Evolutionary conservation across 306 rosid species (phyloP), one percentile per base, ranked within the genome.

Genomic region (Cicer yamashitae): DNA sequence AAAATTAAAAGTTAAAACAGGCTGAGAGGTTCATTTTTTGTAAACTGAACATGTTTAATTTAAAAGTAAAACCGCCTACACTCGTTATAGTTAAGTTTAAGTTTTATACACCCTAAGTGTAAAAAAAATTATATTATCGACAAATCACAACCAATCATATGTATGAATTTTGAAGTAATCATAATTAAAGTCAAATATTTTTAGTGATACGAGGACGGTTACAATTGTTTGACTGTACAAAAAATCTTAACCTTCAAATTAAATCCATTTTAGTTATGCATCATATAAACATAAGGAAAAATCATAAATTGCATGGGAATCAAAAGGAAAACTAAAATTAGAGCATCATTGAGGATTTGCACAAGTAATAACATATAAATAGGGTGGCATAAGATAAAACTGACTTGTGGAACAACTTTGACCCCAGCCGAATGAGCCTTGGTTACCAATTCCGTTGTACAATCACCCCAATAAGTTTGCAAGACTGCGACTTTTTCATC

Each of bases 391-490:
- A 11, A 75, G 2, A 63, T 83, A 41, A 20, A 69, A 75, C 91
- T 85, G 50, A 89, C 98, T 64, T 91, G 98, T 80, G 92, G 96
- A 86, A 93, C 87, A 83, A 89, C 52, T 80, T 86, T 91, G 53
- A 88, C 90, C 70, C 97, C 98, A 41, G 92, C 91, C 6, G 70
- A 76, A 81, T 88, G 98, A 82, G 86, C 97, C 85, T 51, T 80
- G 14, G 15, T 38, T 0, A 91, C 92, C 71, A 93, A 89, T 53
- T 89, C 92, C 70, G 69, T 60, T 13, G 96, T 76, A 83, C 89
- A 82, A 52, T 89, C 87, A 67, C 98, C 97, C 98, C 98, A 91
- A 46, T 76, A 93, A 69, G 88, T 83, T 80, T 88, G 96, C 77
- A 93, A 75, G 61, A 91, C 84, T 7, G 93, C 92, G 0, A 91